phyloP scores from a whole-genome alignment of 1,139 yeast genomes.

The Debaryomycetaceae sp. region DNA sequence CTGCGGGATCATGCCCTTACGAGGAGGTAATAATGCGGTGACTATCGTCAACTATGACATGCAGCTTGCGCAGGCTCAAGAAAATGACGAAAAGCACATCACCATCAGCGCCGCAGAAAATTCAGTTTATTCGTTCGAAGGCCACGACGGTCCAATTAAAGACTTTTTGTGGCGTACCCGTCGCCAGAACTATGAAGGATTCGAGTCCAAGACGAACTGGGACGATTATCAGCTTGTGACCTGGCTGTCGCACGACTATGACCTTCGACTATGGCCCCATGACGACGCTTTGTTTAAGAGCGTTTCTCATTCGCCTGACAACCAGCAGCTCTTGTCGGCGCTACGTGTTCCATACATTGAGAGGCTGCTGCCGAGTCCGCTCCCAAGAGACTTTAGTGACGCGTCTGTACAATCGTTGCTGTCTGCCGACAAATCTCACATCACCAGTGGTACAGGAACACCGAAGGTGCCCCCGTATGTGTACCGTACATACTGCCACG shows the following conservation, averaged over 20 bases:
- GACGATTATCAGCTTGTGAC: slow-evolving; percentile 83
- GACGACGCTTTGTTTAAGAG: slow-evolving; percentile 46
- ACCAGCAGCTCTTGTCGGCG: slow-evolving; percentile 17
- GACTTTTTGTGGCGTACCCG: slow-evolving; percentile 83
- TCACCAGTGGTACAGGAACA: background rate
- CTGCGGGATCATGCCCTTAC: slow-evolving; percentile 79
- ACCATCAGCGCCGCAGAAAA: slow-evolving; percentile 6
- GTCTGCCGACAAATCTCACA: background rate
- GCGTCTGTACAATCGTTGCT: background rate
- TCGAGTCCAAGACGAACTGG: slow-evolving; percentile 42
- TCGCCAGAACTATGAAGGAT: slow-evolving; percentile 26
- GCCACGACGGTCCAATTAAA: slow-evolving; percentile 75
- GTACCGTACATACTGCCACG: slow-evolving; percentile 27
- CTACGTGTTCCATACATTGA: slow-evolving; percentile 4
- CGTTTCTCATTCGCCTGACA: slow-evolving; percentile 43
- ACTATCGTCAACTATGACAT: slow-evolving; percentile 50
- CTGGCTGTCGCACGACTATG: slow-evolving; percentile 80
- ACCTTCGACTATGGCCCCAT: slow-evolving; percentile 74
- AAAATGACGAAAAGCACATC: slow-evolving; percentile 19
- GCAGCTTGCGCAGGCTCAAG: slow-evolving; percentile 29
- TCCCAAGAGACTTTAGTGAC: slow-evolving; percentile 1
- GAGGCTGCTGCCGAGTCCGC: slow-evolving; percentile 12
- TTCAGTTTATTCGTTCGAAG: slow-evolving; percentile 57
- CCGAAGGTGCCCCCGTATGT: slow-evolving; percentile 6
- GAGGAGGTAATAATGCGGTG: slow-evolving; percentile 76